These are phyloP conservation scores for Beauveria medogensis DNA, from an alignment of 2,329 filamentous ascomycete species.

Conservation along the genomic window DNA sequence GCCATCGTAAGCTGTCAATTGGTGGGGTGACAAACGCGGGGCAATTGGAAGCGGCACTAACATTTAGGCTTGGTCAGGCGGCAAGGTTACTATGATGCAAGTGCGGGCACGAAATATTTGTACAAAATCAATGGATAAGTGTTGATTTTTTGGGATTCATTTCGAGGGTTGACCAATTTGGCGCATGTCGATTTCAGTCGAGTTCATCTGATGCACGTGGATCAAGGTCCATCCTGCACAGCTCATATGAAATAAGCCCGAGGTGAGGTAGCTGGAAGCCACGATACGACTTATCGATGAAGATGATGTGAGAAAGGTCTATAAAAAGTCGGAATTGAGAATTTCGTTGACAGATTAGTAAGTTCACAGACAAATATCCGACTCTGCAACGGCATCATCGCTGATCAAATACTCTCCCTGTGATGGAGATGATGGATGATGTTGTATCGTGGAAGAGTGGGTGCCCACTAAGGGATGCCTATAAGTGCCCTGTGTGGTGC, in stretches of 20 bases:
- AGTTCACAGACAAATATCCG: no score
- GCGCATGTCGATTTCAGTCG: neutral
- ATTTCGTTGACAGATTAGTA: no score
- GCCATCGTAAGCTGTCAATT: neutral
- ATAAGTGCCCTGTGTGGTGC: no score
- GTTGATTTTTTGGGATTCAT: neutral
- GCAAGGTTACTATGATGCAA: neutral
- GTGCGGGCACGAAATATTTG: neutral
- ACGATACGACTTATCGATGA: no score
- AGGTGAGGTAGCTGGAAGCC: no score
- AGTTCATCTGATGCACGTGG: neutral
- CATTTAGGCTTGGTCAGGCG: neutral
- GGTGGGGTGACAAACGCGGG: constrained; percentile 3
- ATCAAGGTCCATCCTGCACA: neutral
- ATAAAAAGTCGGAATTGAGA: no score
- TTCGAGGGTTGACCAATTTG: neutral
- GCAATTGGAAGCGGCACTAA: neutral
- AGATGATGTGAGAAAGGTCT: no score
- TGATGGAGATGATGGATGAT: no score
- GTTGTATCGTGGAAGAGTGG: no score
- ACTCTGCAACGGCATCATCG: no score
- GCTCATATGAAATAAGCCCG: neutral
- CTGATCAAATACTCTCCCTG: neutral
- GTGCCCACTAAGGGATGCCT: no score
- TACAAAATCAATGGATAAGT: neutral